These are phyloP conservation scores for Fusarium sublunatum DNA, from an alignment of 2,329 filamentous ascomycete genomes.

Conservation along the genomic window DNA sequence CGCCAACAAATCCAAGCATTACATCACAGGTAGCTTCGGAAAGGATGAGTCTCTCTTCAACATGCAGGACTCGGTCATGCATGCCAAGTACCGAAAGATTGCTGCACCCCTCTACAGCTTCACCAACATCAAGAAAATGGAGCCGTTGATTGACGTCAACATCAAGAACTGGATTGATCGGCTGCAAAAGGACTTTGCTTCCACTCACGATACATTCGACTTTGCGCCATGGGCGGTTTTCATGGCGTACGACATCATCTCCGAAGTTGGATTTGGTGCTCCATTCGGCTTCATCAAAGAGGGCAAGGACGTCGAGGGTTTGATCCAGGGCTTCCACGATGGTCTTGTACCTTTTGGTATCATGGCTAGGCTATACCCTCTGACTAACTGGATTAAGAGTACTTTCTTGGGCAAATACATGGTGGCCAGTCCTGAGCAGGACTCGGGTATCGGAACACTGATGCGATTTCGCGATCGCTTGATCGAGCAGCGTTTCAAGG, in stretches of 20 bases:
- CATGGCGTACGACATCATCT: constrained; percentile 61
- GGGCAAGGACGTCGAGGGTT: constrained; percentile 57
- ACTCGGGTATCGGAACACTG: constrained; percentile 64
- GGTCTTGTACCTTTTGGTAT: constrained; percentile 32
- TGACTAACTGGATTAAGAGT: constrained; percentile 32
- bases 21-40: constrained; percentile 68
- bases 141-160: constrained; percentile 63
- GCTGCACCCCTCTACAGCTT: constrained; percentile 67
- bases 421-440: constrained; percentile 57
- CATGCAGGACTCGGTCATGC: constrained; percentile 63
- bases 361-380: constrained; percentile 58
- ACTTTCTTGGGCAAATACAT: constrained; percentile 38
- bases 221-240: constrained; percentile 55
- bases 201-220: constrained; percentile 60
- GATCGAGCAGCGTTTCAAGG: constrained; percentile 59
- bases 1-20: constrained; percentile 68
- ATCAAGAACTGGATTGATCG: constrained; percentile 62
- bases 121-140: constrained; percentile 68
- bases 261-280: constrained; percentile 57
- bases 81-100: constrained; percentile 65
- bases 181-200: constrained; percentile 59
- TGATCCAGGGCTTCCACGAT: constrained; percentile 50
- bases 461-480: constrained; percentile 69
- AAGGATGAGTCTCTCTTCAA: constrained; percentile 67
- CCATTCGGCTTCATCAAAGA: constrained; percentile 58